Base-by-base conservation (phyloP, 148 eudicot genomes). In the Chenopodium formosanum region DNA sequence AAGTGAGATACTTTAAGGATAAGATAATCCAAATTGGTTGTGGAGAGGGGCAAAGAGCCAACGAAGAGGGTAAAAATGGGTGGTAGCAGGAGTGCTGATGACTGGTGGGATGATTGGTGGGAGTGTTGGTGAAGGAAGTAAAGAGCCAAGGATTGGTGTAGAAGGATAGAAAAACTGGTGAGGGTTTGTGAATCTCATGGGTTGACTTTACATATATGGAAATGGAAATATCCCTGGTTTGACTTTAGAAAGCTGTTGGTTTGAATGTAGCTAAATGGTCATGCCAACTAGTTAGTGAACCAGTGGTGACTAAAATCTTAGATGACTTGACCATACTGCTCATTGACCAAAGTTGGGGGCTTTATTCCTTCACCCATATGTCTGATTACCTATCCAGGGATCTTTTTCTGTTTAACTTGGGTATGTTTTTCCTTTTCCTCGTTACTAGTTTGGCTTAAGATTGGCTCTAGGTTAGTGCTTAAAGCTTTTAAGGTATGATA, bases 191-290 rank as follows among this genome's bases (percentile, higher is more conserved):
- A 13, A 11, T 67, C 19, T 17, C 7, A 1, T 40, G 44, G 44
- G 44, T 40, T 40, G 44, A 40, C 44, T 6, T 40, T 40, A 40
- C 7, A 40, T 27, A 14, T 14, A 58, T 16, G n/a, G 40, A 12
- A 50, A 50, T 50, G 53, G 53, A 50, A 50, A 69, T 31, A 4
- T 34, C 10, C 9, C n/a, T 69, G 44, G 72, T n/a, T 32, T 32
- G 66, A 62, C 37, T 4, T 1, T 69, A 67, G 17, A 27, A 1
- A 31, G 29, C 50, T 60, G 29, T n/a, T 62, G 40, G 16, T 76
- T 22, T 76, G 22, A 25, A 58, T 50, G 78, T 56, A 75, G 29
- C 46, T 56, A 58, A 2, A 32, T 56, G 78, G 32, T 76, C 78
- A 31, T 56, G 48, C 34, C 40, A 50, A 48, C 78, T 58, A 32